Conservation (phyloP, 495 filamentous ascomycete species). For the Cercophora newfieldiana region DNA sequence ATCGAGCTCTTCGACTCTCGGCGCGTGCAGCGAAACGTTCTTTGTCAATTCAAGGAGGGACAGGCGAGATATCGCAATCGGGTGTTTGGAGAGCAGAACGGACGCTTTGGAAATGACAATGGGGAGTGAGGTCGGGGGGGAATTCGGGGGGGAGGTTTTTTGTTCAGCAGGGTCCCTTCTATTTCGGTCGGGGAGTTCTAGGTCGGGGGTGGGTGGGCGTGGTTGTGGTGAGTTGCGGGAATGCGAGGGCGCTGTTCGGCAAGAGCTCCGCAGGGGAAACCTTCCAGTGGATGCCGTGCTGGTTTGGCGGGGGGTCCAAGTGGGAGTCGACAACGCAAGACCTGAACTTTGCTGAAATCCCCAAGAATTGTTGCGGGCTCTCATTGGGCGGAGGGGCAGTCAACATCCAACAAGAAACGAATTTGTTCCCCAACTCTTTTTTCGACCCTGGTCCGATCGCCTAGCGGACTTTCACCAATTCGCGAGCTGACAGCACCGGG, state of each 20-base stretch:
- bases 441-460: conserved; percentile 36
- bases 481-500: conserved; percentile 27
- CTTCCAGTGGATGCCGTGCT: conserved; percentile 10
- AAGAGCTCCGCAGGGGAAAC: conserved; percentile 2
- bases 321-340: conserved; percentile 10
- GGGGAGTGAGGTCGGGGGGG: conserved; percentile 19
- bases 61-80: conserved; percentile 12
- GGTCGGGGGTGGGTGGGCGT: neutral
- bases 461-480: conserved; percentile 33
- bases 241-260: neutral
- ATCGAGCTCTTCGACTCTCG: conserved; percentile 15
- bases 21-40: neutral
- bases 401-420: conserved; percentile 38
- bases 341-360: conserved; percentile 23
- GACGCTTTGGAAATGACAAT: conserved; percentile 8
- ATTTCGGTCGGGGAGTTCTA: conserved; percentile 20
- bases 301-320: neutral
- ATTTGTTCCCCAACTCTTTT: conserved; percentile 42
- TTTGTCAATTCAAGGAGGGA: conserved; percentile 4
- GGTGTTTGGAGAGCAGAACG: conserved; percentile 11
- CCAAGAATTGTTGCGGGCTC: conserved; percentile 26
- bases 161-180: conserved; percentile 24
- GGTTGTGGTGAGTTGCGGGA: neutral
- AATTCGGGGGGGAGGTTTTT: conserved; percentile 31
- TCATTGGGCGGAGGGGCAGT: conserved; percentile 32